A percentile compares a stretch with the other conserved stretches of the same genome.
Evolutionary conservation across 208 protist species (phyloP).

Genomic region (Trypanosomatidae sp.): DNA sequence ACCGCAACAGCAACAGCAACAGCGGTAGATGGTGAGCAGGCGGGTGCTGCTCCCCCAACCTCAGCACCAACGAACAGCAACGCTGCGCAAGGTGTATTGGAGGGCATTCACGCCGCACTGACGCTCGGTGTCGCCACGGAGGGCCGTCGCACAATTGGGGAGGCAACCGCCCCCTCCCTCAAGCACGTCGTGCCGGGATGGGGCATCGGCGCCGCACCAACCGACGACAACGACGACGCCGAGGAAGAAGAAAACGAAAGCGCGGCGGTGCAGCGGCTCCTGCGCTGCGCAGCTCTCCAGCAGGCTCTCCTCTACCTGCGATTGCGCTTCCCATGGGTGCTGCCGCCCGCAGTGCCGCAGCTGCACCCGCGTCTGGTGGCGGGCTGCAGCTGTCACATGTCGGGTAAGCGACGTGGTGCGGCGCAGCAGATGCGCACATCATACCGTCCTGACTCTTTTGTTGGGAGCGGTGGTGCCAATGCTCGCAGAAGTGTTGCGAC

Average conservation of each 20-base stretch:
- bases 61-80: too few species aligned
- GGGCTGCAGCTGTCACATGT: conserved; percentile 24
- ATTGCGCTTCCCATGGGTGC: conserved; percentile 41
- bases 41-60: too few species aligned
- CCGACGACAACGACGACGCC: not conserved
- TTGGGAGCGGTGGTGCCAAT: too few species aligned
- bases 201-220: too few species aligned
- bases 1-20: too few species aligned
- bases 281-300: not conserved
- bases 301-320: conserved; percentile 34
- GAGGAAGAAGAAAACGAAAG: not conserved
- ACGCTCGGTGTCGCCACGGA: conserved; percentile 31
- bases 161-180: conserved; percentile 34
- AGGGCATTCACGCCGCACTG: conserved; percentile 14
- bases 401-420: conserved; percentile 17
- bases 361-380: conserved; percentile 14
- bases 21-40: too few species aligned
- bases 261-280: not conserved
- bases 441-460: too few species aligned
- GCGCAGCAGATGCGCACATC: not conserved
- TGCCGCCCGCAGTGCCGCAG: conserved; percentile 25
- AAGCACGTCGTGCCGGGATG: conserved; percentile 34
- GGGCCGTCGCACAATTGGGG: conserved; percentile 35
- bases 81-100: too few species aligned
- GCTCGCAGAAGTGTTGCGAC: too few species aligned